Evolutionary conservation across 371 early-diverging fungal genomes (phyloP), one percentile per base, ranked within the genome.

Genomic region (Haplosporangium sp.): DNA sequence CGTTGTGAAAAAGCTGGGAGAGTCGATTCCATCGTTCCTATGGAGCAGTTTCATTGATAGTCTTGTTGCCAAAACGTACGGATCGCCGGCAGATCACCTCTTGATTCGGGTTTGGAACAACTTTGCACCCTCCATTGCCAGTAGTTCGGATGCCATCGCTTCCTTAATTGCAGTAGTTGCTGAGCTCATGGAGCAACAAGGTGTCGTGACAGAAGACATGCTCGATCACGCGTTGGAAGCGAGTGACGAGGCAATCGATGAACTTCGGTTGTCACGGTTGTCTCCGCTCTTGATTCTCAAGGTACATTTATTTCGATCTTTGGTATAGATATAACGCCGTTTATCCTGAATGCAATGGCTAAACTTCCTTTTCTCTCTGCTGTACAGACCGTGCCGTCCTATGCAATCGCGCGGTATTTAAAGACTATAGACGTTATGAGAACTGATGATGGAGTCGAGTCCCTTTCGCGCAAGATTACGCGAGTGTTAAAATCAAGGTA

Each of bases 241-340:
- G 4, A 65, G 66, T 18, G 75, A 75, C 50, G 69, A 75, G 41
- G 57, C 65, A 5, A 18, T 75, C 29, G 75, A 69, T 18, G 69
- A 75, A 42, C 65, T 75, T n/a, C 59, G 65, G 13, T 14, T 65
- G n/a, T 50, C 55, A 7, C 61, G 75, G 4, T 40, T 69, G 10
- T 60, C 61, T 3, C 69, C 75, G 9, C 36, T 75, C 3, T 20
- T 54, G 13, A 54, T 75, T 1, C 59, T 75, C 41, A 75, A 75
- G 62, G 75, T 69, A 53, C 16, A 16, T 14, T 16, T 11, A 48
- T 5, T 48, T 48, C 48, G 11, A 48, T 48, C 8, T 1, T 20
- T 5, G 43, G 43, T 48, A 16, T 48, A 2, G 16, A 48, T 48
- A n/a, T 48, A n/a, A n/a, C n/a, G n/a, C n/a, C n/a, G n/a, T n/a